Evolutionary conservation across 2,329 filamentous ascomycete species (phyloP).

Genomic region (Trichophyton rubrum): DNA sequence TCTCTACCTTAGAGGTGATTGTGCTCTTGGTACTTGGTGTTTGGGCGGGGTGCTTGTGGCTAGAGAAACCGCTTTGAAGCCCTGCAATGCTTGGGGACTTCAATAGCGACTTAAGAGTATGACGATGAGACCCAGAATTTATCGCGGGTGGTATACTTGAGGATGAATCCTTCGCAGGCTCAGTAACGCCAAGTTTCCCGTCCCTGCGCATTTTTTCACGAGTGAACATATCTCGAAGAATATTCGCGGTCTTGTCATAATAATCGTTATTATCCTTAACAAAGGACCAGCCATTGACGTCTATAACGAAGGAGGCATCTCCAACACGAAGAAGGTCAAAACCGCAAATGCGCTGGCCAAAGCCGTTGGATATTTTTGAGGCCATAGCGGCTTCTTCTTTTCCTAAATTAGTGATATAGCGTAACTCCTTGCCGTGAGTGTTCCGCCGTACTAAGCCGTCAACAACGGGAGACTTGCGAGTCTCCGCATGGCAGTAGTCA

Average conservation of each 20-base stretch:
- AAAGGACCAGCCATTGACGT: constrained; percentile 99
- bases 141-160: constrained; percentile 25
- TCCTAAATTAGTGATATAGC: constrained; percentile 79
- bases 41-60: neutral
- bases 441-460: constrained; percentile 93
- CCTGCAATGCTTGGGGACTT: constrained; percentile 54
- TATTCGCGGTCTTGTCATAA: constrained; percentile 79
- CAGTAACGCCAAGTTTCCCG: constrained; percentile 23
- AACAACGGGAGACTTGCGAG: constrained; percentile 90
- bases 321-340: constrained; percentile 84
- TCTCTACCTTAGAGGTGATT: neutral
- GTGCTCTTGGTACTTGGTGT: neutral
- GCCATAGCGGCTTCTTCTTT: constrained; percentile 75
- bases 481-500: constrained; percentile 90
- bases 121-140: constrained; percentile 33
- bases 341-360: constrained; percentile 89
- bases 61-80: constrained; percentile 30
- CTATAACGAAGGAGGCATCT: constrained; percentile 91
- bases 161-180: constrained; percentile 25
- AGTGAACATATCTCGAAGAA: constrained; percentile 78
- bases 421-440: constrained; percentile 90
- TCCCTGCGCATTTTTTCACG: constrained; percentile 49
- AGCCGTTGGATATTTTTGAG: constrained; percentile 75
- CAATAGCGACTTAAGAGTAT: constrained; percentile 46
- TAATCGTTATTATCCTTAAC: constrained; percentile 99